Base-by-base conservation (phyloP, 2,329 filamentous ascomycete species). In the Furcasterigmium furcatum region DNA sequence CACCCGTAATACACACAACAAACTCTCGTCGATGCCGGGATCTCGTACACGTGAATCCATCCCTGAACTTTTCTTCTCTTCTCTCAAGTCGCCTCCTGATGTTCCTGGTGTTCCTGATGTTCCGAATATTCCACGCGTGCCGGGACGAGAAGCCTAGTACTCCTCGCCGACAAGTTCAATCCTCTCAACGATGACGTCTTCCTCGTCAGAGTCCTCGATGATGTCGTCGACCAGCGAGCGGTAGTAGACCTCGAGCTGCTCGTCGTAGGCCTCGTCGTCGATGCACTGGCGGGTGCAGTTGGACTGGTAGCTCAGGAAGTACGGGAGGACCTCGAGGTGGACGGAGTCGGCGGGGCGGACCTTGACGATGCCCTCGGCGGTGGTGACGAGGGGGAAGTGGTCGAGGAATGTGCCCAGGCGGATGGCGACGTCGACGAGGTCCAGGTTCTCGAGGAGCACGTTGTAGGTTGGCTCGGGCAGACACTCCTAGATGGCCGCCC, bases 231-330 rank as follows among this genome's bases (percentile, higher is more conserved):
- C 7, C 24, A 27, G 24, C 12, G 7, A 7, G 24, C 24, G 24
- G 24, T 7, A 27, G 6, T 8, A 36, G 34, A 18, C n/a, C 34
- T 36, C 34, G n/a, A 10, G n/a, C 34, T 18, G n/a, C 34, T 16
- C n/a, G 16, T 36, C 34, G 34, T 36, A 36, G n/a, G 34, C 5
- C 34, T 16, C 9, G n/a, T 19, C 34, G 34, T 18, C 34, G 34
- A 20, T 16, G n/a, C 6, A 16, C 34, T 16, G n/a, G n/a, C n/a
- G 12, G 34, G 8, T 7, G 24, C 24, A 27, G n/a, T 14, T 14
- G n/a, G 34, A 19, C 5, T 30, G 30, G 20, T 43, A 43, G 41
- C 41, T 43, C n/a, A 43, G 19, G 9, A 43, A 27, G 21, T 24
- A 19, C 19, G 41, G 41, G 4, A 43, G 21, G n/a, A 13, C 9